Percentiles rank a stretch among this genome's conserved stretches.
phyloP scores from a whole-genome alignment of 2,329 filamentous ascomycete genomes.

The Pyrenophora tritici-repentis region DNA sequence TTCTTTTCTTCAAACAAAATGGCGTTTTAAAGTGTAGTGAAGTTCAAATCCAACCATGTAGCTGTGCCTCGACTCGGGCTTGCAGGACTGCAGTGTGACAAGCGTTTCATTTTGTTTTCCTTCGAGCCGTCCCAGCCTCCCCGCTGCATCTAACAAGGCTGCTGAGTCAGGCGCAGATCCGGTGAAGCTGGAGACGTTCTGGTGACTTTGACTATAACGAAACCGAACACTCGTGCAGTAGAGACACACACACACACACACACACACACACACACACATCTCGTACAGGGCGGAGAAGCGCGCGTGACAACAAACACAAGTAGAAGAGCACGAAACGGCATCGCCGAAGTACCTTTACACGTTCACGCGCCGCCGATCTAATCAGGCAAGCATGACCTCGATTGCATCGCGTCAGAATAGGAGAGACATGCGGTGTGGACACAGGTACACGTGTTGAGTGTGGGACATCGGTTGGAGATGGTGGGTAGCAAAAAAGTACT shows the following conservation, averaged over 20 bases:
- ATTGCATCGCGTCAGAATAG: not conserved
- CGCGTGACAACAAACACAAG: not conserved
- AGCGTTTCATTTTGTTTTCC: not conserved
- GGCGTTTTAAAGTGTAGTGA: not conserved
- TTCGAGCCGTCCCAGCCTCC: not conserved
- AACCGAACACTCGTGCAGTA: too few species aligned
- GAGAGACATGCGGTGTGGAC: slow-evolving; percentile 29
- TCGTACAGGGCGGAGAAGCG: slow-evolving; percentile 2
- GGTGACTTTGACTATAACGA: not conserved
- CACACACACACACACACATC: too few species aligned
- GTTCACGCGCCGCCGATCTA: slow-evolving; percentile 2
- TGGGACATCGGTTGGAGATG: slow-evolving; percentile 15
- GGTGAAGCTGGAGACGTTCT: slow-evolving; percentile 2
- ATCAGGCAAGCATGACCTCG: not conserved
- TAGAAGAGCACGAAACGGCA: not conserved
- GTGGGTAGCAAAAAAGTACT: not conserved
- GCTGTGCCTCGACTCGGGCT: not conserved
- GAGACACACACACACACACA: too few species aligned
- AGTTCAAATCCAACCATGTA: not conserved
- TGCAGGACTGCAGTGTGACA: slow-evolving; percentile 11
- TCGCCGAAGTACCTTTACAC: not conserved
- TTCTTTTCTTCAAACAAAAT: not conserved
- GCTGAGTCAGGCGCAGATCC: slow-evolving; percentile 8
- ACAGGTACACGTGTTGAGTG: slow-evolving; percentile 30
- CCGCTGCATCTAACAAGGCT: slow-evolving; percentile 4